Conservation (phyloP, 371 early-diverging fungal species). For the Conidiobolus incongruus region DNA sequence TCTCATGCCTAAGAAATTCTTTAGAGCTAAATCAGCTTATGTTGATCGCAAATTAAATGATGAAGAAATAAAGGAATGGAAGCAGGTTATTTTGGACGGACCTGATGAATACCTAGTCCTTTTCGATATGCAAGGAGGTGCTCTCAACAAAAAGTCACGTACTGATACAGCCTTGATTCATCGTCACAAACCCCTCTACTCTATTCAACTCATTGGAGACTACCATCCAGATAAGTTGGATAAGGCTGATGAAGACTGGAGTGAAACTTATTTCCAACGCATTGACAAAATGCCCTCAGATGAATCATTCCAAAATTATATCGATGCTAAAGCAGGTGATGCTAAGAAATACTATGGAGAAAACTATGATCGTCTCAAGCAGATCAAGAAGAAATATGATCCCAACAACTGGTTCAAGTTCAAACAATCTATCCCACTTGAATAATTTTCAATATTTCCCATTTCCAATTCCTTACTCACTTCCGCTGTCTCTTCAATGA, state of each 20-base stretch:
- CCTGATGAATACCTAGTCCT: neutral
- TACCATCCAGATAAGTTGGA: neutral
- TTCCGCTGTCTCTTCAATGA: too few relatives aligned
- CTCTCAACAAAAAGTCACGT: neutral
- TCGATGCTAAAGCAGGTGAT: neutral
- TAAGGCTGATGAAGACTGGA: neutral
- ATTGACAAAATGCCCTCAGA: neutral
- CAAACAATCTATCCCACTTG: conserved; percentile 14
- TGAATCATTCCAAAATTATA: neutral
- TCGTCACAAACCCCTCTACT: neutral
- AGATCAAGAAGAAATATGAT: conserved; percentile 12
- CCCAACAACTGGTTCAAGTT: conserved; percentile 13
- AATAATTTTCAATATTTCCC: too few relatives aligned
- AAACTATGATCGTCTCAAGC: conserved; percentile 8
- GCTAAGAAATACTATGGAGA: conserved; percentile 11
- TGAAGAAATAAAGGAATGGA: too few relatives aligned
- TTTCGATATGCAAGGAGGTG: neutral
- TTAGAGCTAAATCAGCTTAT: neutral
- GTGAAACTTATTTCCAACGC: neutral
- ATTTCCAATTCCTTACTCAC: too few relatives aligned
- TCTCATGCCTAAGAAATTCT: neutral
- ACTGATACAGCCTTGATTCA: neutral
- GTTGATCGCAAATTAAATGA: neutral
- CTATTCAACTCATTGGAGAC: neutral
- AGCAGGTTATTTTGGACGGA: neutral